Evolutionary conservation across 306 rosid genomes (phyloP).

Genomic region (Casuarina glauca): DNA sequence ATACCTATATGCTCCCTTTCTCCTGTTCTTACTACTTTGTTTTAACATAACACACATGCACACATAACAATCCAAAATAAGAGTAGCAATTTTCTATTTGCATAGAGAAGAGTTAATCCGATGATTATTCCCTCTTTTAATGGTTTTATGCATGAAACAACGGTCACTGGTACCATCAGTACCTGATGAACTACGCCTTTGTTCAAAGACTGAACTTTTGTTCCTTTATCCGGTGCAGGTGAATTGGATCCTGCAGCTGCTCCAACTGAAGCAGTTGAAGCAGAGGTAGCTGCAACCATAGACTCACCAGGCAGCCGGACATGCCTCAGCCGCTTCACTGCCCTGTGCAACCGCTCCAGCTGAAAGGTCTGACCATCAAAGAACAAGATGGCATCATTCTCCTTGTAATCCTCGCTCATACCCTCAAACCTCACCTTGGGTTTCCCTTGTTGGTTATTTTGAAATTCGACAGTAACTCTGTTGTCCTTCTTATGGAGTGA

Average conservation of each 20-base stretch:
- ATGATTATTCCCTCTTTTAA: background rate
- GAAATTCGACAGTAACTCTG: conserved; percentile 25
- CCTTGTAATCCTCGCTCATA: conserved; percentile 21
- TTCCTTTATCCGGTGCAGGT: conserved; percentile 8
- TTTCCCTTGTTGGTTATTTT: conserved; percentile 25
- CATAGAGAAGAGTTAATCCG: background rate
- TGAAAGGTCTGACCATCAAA: conserved; percentile 19
- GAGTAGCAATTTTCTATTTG: background rate
- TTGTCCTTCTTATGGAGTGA: conserved; percentile 25
- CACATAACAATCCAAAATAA: background rate
- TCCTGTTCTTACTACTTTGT: too few relatives aligned
- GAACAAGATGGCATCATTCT: conserved; percentile 24
- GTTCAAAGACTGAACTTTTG: conserved; percentile 14
- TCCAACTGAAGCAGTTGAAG: conserved; percentile 15
- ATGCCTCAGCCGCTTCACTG: conserved; percentile 29
- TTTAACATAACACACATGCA: too few relatives aligned
- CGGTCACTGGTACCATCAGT: background rate
- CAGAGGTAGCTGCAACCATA: background rate
- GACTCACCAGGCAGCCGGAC: conserved; percentile 25
- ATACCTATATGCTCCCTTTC: too few relatives aligned
- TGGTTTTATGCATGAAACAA: background rate
- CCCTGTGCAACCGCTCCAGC: conserved; percentile 26
- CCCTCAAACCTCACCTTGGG: conserved; percentile 22
- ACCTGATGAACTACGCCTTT: conserved; percentile 12
- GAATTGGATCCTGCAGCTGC: conserved; percentile 10